Evolutionary conservation across 805 yeast species (phyloP), one percentile per base, ranked within the genome.

Genomic region (Yamadazyma insecticola): DNA sequence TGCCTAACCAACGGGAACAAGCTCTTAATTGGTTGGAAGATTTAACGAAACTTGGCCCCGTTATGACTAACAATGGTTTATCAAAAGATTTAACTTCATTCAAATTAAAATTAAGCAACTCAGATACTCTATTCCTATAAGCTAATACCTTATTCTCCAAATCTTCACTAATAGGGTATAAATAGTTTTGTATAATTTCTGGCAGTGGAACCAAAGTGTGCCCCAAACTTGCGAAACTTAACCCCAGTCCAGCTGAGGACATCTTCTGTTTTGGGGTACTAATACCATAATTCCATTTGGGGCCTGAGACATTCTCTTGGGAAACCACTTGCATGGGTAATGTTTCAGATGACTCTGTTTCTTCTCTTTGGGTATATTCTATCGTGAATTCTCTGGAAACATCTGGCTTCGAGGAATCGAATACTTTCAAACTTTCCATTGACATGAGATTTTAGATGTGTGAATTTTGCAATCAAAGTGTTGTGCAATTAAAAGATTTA

Each of bases 1-100:
- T 20, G 4, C 52, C 49, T 7, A 69, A 43, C 72, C 72, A 67
- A 33, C 59, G 52, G 4, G 73, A 62, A 43, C 74, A 69, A 10
- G 49, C 52, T 19, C 48, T 53, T 4, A 62, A 51, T 44, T 67
- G 70, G 6, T 35, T 26, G 0, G 60, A 50, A 24, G 50, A 48
- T 4, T 37, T 45, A 5, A 68, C 48, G 18, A 34, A 41, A 0
- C 55, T 29, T 0, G 75, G 73, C 0, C 75, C 75, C 2, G 64
- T 44, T 3, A 69, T 54, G 1, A 68, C 52, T 37, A 68, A 40
- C 13, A 60, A 39, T 1, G 56, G 58, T 4, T 25, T 26, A 7
- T 27, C 6, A 13, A 16, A 23, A 6, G 17, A n/a, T 12, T 16
- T 13, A n/a, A 18, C 10, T 3, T 24, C 21, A 7, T 10, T 13